These are phyloP conservation scores for Starmerella vitae DNA, from an alignment of 805 yeast species.

Conservation along the genomic window DNA sequence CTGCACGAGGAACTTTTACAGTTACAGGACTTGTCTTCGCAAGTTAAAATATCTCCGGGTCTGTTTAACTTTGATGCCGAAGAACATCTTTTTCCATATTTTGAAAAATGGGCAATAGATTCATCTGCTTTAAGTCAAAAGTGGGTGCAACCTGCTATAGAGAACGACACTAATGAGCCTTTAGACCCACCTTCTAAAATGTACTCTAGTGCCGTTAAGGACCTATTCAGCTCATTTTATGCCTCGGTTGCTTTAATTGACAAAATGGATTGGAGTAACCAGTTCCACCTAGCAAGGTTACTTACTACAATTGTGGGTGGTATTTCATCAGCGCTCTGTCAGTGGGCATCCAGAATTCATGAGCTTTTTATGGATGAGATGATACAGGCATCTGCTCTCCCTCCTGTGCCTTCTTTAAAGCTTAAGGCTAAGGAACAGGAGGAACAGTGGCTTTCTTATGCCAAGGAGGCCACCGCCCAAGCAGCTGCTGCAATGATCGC, in stretches of 20 bases:
- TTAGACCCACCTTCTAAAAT: constrained; percentile 31
- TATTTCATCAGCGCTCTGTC: constrained; percentile 46
- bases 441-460: constrained; percentile 28
- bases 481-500: constrained; percentile 20
- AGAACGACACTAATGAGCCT: constrained; percentile 45
- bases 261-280: constrained; percentile 52
- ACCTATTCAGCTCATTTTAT: constrained; percentile 49
- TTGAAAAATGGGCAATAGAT: constrained; percentile 31
- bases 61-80: constrained; percentile 46
- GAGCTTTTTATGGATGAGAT: constrained; percentile 14
- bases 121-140: constrained; percentile 36
- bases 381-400: not conserved
- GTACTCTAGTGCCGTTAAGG: constrained; percentile 50
- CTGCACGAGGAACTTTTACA: constrained; percentile 42
- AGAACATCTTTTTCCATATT: constrained; percentile 37
- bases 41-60: constrained; percentile 32
- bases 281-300: constrained; percentile 46
- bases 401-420: not conserved
- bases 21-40: constrained; percentile 38
- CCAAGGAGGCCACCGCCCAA: constrained; percentile 26
- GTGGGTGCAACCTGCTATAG: constrained; percentile 43
- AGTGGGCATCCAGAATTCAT: constrained; percentile 33
- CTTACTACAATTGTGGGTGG: constrained; percentile 48
- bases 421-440: constrained; percentile 13
- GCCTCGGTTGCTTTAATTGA: constrained; percentile 45